These are phyloP conservation scores for Aspergillus spinulosporus DNA, from an alignment of 2,329 filamentous ascomycete species.

Conservation along the genomic window DNA sequence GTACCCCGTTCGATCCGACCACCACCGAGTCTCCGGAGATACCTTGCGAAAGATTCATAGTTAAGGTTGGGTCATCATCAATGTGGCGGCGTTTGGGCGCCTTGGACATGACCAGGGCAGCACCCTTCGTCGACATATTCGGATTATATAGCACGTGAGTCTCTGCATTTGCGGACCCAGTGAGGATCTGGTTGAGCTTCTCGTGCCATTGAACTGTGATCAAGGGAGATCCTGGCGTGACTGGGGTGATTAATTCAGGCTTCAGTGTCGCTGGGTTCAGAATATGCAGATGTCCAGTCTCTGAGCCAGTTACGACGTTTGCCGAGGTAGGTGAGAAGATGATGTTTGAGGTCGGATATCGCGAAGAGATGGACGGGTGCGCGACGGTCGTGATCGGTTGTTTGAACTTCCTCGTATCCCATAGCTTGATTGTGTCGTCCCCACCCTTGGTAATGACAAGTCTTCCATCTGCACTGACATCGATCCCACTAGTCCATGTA, in stretches of 20 bases:
- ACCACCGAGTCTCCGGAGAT: slow-evolving; percentile 82
- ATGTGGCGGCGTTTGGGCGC: slow-evolving; percentile 93
- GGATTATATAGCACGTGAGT: slow-evolving; percentile 91
- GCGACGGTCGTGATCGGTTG: slow-evolving; percentile 75
- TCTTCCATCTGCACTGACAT: slow-evolving; percentile 86
- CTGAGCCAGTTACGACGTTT: slow-evolving; percentile 85
- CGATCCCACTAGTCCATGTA: slow-evolving; percentile 89
- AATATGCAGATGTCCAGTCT: slow-evolving; percentile 83
- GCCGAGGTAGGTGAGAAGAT: slow-evolving; percentile 81
- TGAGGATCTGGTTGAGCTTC: slow-evolving; percentile 93
- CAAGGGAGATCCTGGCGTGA: slow-evolving; percentile 81
- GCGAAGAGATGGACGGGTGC: slow-evolving; percentile 78
- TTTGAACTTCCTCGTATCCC: slow-evolving; percentile 97
- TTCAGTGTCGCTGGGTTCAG: slow-evolving; percentile 88
- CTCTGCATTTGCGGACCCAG: slow-evolving; percentile 86
- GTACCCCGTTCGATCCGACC: slow-evolving; percentile 66
- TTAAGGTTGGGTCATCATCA: slow-evolving; percentile 85
- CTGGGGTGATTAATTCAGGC: slow-evolving; percentile 78
- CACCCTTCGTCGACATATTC: slow-evolving; percentile 75
- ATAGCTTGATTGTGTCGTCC: slow-evolving; percentile 90
- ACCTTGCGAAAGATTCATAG: slow-evolving; percentile 77
- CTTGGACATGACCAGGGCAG: slow-evolving; percentile 85
- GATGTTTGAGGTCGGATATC: slow-evolving; percentile 84
- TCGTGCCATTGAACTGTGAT: slow-evolving; percentile 89
- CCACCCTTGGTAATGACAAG: slow-evolving; percentile 89